Evolutionary conservation across 1,284 basidiomycete species (phyloP).

Genomic region (Pterulicium gracile): DNA sequence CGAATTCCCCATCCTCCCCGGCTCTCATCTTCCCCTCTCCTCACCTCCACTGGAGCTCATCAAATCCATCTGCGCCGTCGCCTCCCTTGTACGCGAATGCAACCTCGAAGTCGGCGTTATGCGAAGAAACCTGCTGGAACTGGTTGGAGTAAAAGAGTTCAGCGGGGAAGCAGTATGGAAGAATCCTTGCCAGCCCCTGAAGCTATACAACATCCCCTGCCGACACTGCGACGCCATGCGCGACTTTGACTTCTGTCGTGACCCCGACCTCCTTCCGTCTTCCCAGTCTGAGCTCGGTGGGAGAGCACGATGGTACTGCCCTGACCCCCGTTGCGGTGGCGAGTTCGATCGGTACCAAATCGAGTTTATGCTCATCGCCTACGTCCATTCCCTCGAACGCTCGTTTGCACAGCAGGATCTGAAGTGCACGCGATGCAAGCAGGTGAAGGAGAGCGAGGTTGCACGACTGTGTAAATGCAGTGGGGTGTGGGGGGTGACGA

Average conservation of each 20-base stretch:
- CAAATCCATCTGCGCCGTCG: conserved; percentile 81
- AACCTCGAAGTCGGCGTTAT: conserved; percentile 82
- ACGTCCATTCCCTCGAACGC: conserved; percentile 63
- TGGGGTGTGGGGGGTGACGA: conserved; percentile 65
- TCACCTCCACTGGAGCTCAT: conserved; percentile 86
- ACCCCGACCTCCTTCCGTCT: conserved; percentile 72
- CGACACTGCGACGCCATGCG: conserved; percentile 81
- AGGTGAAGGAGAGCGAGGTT: conserved; percentile 81
- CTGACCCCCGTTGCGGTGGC: conserved; percentile 55
- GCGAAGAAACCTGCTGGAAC: conserved; percentile 83
- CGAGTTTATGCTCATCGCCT: conserved; percentile 78
- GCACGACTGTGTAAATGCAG: conserved; percentile 84
- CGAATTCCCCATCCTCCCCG: conserved; percentile 82
- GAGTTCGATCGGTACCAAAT: conserved; percentile 84
- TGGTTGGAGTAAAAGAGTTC: conserved; percentile 86
- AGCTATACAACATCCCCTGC: conserved; percentile 84
- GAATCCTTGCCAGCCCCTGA: conserved; percentile 90
- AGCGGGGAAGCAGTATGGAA: conserved; percentile 74
- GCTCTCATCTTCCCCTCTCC: conserved; percentile 65
- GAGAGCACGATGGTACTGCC: conserved; percentile 52
- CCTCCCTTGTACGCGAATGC: conserved; percentile 70
- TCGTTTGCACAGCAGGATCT: conserved; percentile 86
- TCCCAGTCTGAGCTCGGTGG: conserved; percentile 27
- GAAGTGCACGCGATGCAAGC: conserved; percentile 79
- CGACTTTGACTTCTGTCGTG: conserved; percentile 94